Conservation (phyloP, 2,329 filamentous ascomycete genomes). For the Aureobasidium sp. region DNA sequence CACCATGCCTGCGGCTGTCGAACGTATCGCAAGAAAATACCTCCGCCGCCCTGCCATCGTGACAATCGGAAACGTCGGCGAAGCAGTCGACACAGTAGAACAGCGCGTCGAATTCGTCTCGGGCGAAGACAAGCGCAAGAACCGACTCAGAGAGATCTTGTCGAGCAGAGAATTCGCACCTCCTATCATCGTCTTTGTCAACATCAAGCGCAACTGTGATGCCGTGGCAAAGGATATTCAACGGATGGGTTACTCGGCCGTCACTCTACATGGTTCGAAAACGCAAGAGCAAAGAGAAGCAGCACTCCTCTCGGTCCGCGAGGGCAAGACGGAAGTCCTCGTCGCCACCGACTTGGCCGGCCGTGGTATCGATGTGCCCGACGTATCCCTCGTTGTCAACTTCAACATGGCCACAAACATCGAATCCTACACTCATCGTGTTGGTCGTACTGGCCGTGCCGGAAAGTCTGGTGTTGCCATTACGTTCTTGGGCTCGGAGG, state of each 20-base stretch:
- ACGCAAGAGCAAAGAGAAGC: slow-evolving; percentile 97
- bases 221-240: slow-evolving; percentile 91
- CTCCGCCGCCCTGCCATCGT: slow-evolving; percentile 86
- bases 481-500: slow-evolving; percentile 88
- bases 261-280: slow-evolving; percentile 90
- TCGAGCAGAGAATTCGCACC: slow-evolving; percentile 68
- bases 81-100: slow-evolving; percentile 96
- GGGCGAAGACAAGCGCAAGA: slow-evolving; percentile 94
- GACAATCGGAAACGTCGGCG: slow-evolving; percentile 86
- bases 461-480: slow-evolving; percentile 95
- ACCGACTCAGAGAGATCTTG: slow-evolving; percentile 85
- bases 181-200: slow-evolving; percentile 98
- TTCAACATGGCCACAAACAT: slow-evolving; percentile 97
- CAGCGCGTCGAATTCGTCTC: slow-evolving; percentile 87
- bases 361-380: slow-evolving; percentile 93
- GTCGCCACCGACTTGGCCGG: slow-evolving; percentile 94
- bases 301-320: slow-evolving; percentile 74
- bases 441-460: slow-evolving; percentile 93
- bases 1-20: slow-evolving; percentile 87
- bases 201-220: slow-evolving; percentile 98
- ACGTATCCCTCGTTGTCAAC: slow-evolving; percentile 90
- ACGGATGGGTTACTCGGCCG: slow-evolving; percentile 79
- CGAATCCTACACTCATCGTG: slow-evolving; percentile 91
- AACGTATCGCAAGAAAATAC: slow-evolving; percentile 96
- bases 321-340: slow-evolving; percentile 72